Evolutionary conservation across 768 basidiomycete species (phyloP).

Genomic region (Pilatotrama ljubarskyi): DNA sequence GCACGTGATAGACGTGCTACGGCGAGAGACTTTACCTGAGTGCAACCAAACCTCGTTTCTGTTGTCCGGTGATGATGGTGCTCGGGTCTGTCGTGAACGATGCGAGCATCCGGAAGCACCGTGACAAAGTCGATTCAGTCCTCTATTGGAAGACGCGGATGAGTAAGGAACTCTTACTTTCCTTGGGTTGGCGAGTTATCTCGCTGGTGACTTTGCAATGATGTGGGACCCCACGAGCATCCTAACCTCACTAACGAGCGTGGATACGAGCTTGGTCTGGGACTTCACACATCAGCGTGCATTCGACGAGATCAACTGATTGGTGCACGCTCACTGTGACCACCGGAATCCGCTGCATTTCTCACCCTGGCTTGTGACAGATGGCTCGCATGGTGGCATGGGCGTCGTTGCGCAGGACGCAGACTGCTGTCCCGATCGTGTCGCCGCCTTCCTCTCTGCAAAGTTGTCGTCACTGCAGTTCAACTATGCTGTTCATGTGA

Average conservation of each 20-base stretch:
- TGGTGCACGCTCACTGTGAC: background rate
- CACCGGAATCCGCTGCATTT: conserved; percentile 25
- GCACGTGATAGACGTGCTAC: conserved; percentile 12
- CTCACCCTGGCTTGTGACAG: conserved; percentile 19
- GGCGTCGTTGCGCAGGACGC: conserved; percentile 24
- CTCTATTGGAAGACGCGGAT: conserved; percentile 30
- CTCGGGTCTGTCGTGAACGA: conserved; percentile 34
- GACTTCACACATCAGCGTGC: conserved; percentile 29
- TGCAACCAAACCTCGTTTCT: conserved; percentile 27
- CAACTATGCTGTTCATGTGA: conserved; percentile 40
- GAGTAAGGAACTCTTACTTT: conserved; percentile 38
- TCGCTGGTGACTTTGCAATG: conserved; percentile 30
- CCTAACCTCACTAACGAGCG: conserved; percentile 23
- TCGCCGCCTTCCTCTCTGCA: conserved; percentile 29
- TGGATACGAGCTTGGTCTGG: conserved; percentile 23
- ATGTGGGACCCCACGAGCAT: conserved; percentile 40
- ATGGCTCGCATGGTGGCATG: conserved; percentile 22
- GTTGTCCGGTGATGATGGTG: conserved; percentile 17
- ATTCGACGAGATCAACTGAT: conserved; percentile 26
- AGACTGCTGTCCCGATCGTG: conserved; percentile 8
- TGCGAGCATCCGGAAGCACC: conserved; percentile 42
- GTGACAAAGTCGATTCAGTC: conserved; percentile 40
- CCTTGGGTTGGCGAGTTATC: too few relatives aligned
- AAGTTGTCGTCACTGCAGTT: conserved; percentile 28
- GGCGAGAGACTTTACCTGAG: conserved; percentile 20